These are phyloP conservation scores for Pouteria campechiana DNA, from an alignment of 179 eudicot genomes.

Conservation along the genomic window DNA sequence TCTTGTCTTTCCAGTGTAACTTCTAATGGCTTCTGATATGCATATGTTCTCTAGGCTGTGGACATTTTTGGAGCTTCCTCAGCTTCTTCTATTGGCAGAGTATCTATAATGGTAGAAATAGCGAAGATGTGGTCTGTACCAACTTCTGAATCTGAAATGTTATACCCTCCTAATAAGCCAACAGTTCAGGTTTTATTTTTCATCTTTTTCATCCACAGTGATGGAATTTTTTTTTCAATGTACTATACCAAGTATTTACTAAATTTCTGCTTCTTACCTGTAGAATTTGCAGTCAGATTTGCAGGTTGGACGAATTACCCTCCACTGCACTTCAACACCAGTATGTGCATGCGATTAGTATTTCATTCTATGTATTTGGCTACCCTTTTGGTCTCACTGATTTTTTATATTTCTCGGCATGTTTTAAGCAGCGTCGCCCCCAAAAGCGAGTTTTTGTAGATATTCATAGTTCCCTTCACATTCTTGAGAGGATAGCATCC, in stretches of 20 bases:
- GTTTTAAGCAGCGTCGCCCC: constrained; percentile 19
- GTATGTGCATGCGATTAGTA: constrained; percentile 27
- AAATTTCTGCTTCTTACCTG: constrained; percentile 4
- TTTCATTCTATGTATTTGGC: too few relatives aligned
- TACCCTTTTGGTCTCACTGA: constrained; percentile 1
- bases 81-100: constrained; percentile 38
- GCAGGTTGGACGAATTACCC: constrained; percentile 61
- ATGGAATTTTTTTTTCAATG: not conserved
- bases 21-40: too few relatives aligned
- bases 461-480: constrained; percentile 56
- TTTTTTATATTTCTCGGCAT: not conserved
- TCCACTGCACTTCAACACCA: constrained; percentile 26
- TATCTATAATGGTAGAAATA: constrained; percentile 41
- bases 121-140: constrained; percentile 57
- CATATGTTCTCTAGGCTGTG: constrained; percentile 57
- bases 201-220: not conserved
- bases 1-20: too few relatives aligned
- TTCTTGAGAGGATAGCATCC: constrained; percentile 84
- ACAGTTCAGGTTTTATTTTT: constrained; percentile 40
- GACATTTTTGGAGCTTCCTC: constrained; percentile 81
- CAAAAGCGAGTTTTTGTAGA: constrained; percentile 60
- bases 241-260: constrained; percentile 1
- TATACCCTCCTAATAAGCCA: constrained; percentile 59
- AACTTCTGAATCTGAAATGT: constrained; percentile 24
- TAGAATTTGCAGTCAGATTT: constrained; percentile 52